phyloP scores from a whole-genome alignment of 371 early-diverging fungal species.

The Nematocida sp. region DNA sequence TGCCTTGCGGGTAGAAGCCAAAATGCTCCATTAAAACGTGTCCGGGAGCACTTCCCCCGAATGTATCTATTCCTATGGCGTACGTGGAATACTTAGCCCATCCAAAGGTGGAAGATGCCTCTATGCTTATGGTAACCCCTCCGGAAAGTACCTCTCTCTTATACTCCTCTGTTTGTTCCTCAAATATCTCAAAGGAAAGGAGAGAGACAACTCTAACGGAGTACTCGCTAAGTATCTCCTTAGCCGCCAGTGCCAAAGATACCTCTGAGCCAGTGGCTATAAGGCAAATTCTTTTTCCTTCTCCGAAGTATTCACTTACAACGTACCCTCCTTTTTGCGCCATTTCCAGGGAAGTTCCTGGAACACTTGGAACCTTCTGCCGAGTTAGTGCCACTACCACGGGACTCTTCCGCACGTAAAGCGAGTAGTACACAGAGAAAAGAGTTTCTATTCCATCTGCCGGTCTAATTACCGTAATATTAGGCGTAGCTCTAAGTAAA shows the following conservation, averaged over 20 bases:
- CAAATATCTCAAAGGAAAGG: constrained; percentile 86
- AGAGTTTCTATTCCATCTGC: constrained; percentile 86
- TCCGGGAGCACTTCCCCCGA: constrained; percentile 76
- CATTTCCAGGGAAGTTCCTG: constrained; percentile 74
- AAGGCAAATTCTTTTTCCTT: constrained; percentile 73
- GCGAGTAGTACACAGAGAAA: constrained; percentile 54
- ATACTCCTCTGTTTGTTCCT: constrained; percentile 79
- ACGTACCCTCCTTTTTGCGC: constrained; percentile 60
- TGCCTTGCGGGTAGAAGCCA: constrained; percentile 57
- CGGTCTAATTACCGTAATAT: constrained; percentile 79
- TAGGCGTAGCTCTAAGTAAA: constrained; percentile 84
- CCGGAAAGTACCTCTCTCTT: constrained; percentile 75
- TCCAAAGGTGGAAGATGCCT: constrained; percentile 83
- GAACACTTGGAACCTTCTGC: constrained; percentile 84
- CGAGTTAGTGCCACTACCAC: constrained; percentile 82
- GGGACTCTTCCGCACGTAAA: constrained; percentile 70
- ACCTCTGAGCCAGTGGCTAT: constrained; percentile 92
- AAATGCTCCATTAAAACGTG: constrained; percentile 55
- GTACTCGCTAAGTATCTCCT: constrained; percentile 71
- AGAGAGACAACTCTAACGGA: constrained; percentile 82
- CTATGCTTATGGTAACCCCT: constrained; percentile 78
- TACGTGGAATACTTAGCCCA: constrained; percentile 87
- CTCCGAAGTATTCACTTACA: constrained; percentile 68
- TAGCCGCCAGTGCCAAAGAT: constrained; percentile 76
- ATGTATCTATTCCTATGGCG: constrained; percentile 82